Conservation (phyloP, 352 stramenopile genomes). For the Elongisporangium anandrum region DNA sequence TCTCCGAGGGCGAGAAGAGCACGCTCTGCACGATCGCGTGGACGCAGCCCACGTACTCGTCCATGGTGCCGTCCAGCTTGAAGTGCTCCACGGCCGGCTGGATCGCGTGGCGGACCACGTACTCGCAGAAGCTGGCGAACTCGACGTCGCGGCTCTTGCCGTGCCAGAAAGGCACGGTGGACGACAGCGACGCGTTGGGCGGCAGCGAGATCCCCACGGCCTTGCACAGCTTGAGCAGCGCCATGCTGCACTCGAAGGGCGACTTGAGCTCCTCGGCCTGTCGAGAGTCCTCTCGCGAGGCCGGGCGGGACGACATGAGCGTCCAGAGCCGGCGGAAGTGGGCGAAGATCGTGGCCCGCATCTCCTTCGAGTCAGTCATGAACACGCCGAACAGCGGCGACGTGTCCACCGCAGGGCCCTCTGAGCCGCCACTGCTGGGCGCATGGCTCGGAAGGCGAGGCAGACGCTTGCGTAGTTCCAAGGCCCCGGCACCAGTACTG, state of each 20-base stretch:
- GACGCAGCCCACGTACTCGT: slow-evolving; percentile 38
- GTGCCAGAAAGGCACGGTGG: slow-evolving; percentile 14
- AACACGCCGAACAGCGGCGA: slow-evolving; percentile 25
- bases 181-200: slow-evolving; percentile 6
- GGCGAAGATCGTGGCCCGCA: slow-evolving; percentile 21
- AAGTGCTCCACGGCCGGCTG: slow-evolving; percentile 55
- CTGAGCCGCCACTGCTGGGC: background rate
- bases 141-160: slow-evolving; percentile 17
- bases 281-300: background rate
- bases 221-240: slow-evolving; percentile 58
- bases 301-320: slow-evolving; percentile 22
- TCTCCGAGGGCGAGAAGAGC: slow-evolving; percentile 5
- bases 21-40: slow-evolving; percentile 38
- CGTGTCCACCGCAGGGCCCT: background rate
- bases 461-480: background rate
- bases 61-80: slow-evolving; percentile 28
- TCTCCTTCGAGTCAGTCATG: slow-evolving; percentile 24
- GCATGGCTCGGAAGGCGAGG: background rate
- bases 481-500: too few species aligned
- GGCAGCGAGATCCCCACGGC: slow-evolving; percentile 34
- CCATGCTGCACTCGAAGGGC: slow-evolving; percentile 48
- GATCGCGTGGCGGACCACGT: slow-evolving; percentile 34
- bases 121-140: slow-evolving; percentile 45
- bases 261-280: slow-evolving; percentile 19
- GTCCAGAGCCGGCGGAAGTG: slow-evolving; percentile 38